Conservation (phyloP, 2,329 filamentous ascomycete species). For the Thelonectria olida region DNA sequence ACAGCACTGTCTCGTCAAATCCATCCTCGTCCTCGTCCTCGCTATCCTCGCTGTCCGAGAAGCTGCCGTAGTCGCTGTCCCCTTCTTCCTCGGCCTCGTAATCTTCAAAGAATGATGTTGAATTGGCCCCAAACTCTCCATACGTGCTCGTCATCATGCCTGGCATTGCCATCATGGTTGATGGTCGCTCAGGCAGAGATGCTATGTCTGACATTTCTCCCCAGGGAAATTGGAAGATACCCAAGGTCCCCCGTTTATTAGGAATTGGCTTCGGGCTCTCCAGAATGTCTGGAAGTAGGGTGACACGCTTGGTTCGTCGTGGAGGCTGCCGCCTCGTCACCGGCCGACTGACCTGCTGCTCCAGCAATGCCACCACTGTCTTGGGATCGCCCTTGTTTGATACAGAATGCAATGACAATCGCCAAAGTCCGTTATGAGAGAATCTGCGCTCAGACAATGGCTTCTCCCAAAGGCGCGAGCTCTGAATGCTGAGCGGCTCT, state of each 20-base stretch:
- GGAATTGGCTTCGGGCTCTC: conserved; percentile 69
- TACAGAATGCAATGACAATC: conserved; percentile 15
- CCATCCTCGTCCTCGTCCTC: conserved; percentile 57
- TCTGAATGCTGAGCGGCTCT: conserved; percentile 33
- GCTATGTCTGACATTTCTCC: conserved; percentile 69
- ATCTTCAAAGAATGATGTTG: conserved; percentile 67
- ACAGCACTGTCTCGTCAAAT: conserved; percentile 70
- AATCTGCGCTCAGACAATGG: conserved; percentile 4
- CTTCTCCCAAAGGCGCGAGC: conserved; percentile 35
- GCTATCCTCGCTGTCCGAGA: conserved; percentile 43
- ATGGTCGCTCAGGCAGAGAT: conserved; percentile 51
- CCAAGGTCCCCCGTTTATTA: conserved; percentile 66
- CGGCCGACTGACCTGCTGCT: conserved; percentile 47
- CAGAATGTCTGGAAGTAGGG: conserved; percentile 68
- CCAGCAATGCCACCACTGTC: conserved; percentile 24
- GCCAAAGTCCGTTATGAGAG: conserved; percentile 31
- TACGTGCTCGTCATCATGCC: conserved; percentile 55
- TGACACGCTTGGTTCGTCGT: conserved; percentile 65
- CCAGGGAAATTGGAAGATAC: conserved; percentile 74
- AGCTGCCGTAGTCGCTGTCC: conserved; percentile 39
- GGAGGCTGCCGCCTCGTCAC: conserved; percentile 60
- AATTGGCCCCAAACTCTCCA: conserved; percentile 47
- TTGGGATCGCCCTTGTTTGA: conserved; percentile 2
- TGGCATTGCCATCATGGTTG: conserved; percentile 58
- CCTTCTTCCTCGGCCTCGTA: conserved; percentile 63